Percentiles rank a stretch among this genome's conserved stretches.
Conservation (phyloP, 78 protist species). For the Mantamonas sphyraenae region DNA sequence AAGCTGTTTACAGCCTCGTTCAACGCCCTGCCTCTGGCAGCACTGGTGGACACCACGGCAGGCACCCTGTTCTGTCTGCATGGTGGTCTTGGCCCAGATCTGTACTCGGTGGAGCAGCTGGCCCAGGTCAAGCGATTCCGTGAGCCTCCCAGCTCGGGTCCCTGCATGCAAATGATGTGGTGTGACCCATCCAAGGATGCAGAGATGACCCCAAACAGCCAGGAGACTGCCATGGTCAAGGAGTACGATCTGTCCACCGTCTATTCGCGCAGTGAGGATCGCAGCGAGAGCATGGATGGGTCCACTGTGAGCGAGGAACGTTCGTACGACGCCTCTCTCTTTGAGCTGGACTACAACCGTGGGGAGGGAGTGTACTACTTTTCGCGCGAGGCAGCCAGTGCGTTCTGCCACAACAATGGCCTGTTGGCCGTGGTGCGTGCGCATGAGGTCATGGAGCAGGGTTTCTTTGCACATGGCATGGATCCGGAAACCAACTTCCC, state of each 20-base stretch:
- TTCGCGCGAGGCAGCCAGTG: not conserved
- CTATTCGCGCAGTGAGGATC: too few relatives aligned
- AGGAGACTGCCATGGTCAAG: not conserved
- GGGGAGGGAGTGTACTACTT: too few relatives aligned
- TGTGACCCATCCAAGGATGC: not conserved
- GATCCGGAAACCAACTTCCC: not conserved
- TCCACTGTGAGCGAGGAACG: too few relatives aligned
- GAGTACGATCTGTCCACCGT: not conserved
- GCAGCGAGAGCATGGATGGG: too few relatives aligned
- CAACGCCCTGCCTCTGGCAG: constrained; percentile 19
- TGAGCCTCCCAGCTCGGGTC: not conserved
- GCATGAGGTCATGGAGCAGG: constrained; percentile 28
- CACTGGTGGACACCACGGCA: not conserved
- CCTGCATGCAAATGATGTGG: not conserved
- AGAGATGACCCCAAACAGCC: not conserved
- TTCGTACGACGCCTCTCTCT: too few relatives aligned
- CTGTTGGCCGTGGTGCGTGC: not conserved
- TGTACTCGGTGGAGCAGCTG: constrained; percentile 5
- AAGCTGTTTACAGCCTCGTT: not conserved
- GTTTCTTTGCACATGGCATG: constrained; percentile 18
- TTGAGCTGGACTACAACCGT: not conserved
- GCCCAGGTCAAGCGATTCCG: not conserved
- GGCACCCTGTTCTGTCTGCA: constrained; percentile 2
- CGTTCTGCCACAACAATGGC: not conserved
- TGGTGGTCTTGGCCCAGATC: constrained; percentile 10